phyloP scores from a whole-genome alignment of 208 protist species.

The Acanthamoeba triangularis region DNA sequence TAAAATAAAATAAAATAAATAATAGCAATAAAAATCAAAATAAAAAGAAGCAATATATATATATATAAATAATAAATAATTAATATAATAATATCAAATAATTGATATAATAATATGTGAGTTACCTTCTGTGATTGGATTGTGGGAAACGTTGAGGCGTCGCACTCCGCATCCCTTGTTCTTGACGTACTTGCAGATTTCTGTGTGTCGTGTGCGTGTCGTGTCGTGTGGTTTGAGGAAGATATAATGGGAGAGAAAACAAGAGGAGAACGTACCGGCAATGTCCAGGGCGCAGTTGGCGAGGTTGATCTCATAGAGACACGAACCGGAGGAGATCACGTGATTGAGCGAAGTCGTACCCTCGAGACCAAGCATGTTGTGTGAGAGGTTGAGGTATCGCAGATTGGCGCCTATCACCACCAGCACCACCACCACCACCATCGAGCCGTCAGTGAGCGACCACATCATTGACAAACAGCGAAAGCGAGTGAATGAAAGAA shows the following conservation, averaged over 20 bases:
- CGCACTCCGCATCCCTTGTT: constrained; percentile 1
- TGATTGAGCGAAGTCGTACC: neutral
- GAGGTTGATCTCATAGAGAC: constrained; percentile 1
- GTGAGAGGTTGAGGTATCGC: neutral
- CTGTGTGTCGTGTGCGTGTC: neutral
- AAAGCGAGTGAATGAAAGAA: too few relatives aligned
- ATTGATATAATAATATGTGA: too few relatives aligned
- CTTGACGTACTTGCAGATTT: neutral
- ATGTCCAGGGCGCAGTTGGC: neutral
- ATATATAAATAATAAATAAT: neutral
- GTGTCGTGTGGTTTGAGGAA: too few relatives aligned
- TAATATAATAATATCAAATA: too few relatives aligned
- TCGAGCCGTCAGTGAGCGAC: neutral
- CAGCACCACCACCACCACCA: neutral
- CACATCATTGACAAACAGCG: neutral
- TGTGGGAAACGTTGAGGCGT: neutral
- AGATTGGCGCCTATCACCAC: neutral
- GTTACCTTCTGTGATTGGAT: neutral
- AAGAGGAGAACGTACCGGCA: neutral
- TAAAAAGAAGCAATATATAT: too few relatives aligned
- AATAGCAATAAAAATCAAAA: too few relatives aligned
- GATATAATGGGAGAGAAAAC: too few relatives aligned
- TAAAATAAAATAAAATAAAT: too few relatives aligned
- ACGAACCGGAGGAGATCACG: constrained; percentile 24
- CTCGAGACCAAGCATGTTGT: neutral